Evolutionary conservation across 148 eudicot genomes (phyloP), one percentile per base, ranked within the genome.

Genomic region (Suaeda aralocaspica): DNA sequence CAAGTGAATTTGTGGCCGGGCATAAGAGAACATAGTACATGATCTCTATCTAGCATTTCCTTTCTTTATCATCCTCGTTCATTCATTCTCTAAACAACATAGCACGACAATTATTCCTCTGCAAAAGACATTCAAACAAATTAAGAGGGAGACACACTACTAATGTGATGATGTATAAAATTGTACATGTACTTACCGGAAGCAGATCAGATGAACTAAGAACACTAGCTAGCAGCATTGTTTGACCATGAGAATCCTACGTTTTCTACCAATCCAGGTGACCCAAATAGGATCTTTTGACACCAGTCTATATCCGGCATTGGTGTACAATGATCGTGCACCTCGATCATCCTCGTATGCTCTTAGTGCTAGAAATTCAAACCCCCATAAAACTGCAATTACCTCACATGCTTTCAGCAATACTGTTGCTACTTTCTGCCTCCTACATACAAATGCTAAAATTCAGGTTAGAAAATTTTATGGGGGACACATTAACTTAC

Each of bases 261-360:
- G 85, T 65, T 83, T 83, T 70, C 90, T 72, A 11, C 97, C 96
- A 42, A 95, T 80, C 96, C 87, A 89, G 21, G 86, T 76, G 66
- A 79, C 79, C 93, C 92, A 95, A 2, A 83, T 72, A n/a, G 96
- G 85, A 77, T 95, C 99, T 56, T 74, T 72, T 5, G 88, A 73
- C 26, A 89, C 93, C 2, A 91, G 59, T 45, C 41, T 82, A 58
- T 86, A 94, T 4, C 97, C 99, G 12, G 97, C 99, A 53, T 85
- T 91, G 24, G 81, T 55, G 75, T 95, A 95, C 81, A 95, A 76
- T 28, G 84, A 73, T 4, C 83, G 82, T 9, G 99, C 99, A 46
- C 97, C 93, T 56, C 41, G 66, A 73, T 95, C 99, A 58, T 87
- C 93, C 77, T 95, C 97, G 28, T 94, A 89, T 48, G 99, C 97